Base-by-base conservation (phyloP, 1,284 basidiomycete genomes). In the Ustilago esculenta region DNA sequence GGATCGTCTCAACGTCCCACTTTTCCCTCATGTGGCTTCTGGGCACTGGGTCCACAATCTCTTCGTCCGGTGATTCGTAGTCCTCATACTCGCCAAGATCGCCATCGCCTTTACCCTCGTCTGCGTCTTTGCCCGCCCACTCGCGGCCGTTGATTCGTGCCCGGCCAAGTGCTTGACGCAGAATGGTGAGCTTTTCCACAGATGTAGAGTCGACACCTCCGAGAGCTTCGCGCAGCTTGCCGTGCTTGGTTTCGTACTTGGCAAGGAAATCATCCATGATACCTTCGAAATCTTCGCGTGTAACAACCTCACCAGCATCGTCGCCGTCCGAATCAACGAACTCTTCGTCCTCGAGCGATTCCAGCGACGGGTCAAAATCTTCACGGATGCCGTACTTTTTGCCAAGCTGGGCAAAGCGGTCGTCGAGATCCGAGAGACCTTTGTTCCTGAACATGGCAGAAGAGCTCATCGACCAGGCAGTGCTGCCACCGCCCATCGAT, bases 241-340 rank as follows among this genome's bases (percentile, higher is more conserved):
- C 83, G 25, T 92, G 91, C 20, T 93, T 92, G n/a, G 92, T 84
- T 81, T 98, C 95, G 79, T 92, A 97, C 74, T 92, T 90, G 48
- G 91, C 89, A 56, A 98, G 85, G 82, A 98, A 98, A 76, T 97
- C 92, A 82, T 95, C 89, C 86, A 98, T 89, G 86, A 98, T 92
- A 0, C 86, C 84, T 45, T 92, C 89, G 81, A 98, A 95, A 83
- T 98, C 95, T 70, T 90, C 90, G 88, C 84, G 84, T 14, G 87
- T 86, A 34, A 90, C 85, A 46, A 88, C 84, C 59, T 87, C 86
- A 4, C 90, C 91, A 33, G 92, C 84, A 71, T 88, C 87, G 50
- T 85, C 84, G 34, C 66, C 66, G 37, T 69, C 66, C 37, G 54
- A 58, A 32, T 69, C 66, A 29, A 63, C 59, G 41, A 63, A 69